Evolutionary conservation across 2,329 filamentous ascomycete genomes (phyloP), one percentile per base, ranked within the genome.

Genomic region (Penicillium digitatum): DNA sequence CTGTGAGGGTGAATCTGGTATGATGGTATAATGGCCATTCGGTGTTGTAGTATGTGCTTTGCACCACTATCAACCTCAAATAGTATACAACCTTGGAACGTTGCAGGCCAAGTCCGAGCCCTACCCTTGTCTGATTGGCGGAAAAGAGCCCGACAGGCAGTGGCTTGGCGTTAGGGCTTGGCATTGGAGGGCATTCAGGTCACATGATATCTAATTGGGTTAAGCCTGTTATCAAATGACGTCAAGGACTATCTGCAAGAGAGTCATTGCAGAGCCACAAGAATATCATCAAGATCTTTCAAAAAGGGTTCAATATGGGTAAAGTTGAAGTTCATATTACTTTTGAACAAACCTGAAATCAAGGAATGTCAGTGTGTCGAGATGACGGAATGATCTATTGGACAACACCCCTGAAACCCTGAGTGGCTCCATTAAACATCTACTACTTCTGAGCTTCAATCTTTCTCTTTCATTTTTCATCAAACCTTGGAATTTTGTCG

Each of bases 321-420:
- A 10, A 16, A 22, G 18, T n/a, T 12, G 1, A 27, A 48, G 48
- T 34, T 29, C n/a, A n/a, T n/a, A n/a, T n/a, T n/a, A n/a, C 46
- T 39, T 31, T 50, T 34, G 11, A 40, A 43, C 14, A 34, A 48
- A 35, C 11, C 20, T 2, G 4, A 58, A 61, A 61, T 51, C 59
- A 61, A 55, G 60, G 56, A 59, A 60, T 34, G 12, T 35, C 2
- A 2, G 42, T 35, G 29, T 18, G 32, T 37, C 27, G 32, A 38
- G 7, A 58, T 55, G 52, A 58, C 54, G 54, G 58, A 59, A 61
- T 57, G 46, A 44, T 22, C 35, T n/a, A 14, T 31, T 35, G 9
- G 27, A 29, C 35, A 46, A 5, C 16, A 22, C 34, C 48, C 48
- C 54, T 54, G 18, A 32, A 48, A 51, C 24, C 26, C 31, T 22